Base-by-base conservation (phyloP, 2,329 filamentous ascomycete genomes). In the Beauveria scarabaeidicola region DNA sequence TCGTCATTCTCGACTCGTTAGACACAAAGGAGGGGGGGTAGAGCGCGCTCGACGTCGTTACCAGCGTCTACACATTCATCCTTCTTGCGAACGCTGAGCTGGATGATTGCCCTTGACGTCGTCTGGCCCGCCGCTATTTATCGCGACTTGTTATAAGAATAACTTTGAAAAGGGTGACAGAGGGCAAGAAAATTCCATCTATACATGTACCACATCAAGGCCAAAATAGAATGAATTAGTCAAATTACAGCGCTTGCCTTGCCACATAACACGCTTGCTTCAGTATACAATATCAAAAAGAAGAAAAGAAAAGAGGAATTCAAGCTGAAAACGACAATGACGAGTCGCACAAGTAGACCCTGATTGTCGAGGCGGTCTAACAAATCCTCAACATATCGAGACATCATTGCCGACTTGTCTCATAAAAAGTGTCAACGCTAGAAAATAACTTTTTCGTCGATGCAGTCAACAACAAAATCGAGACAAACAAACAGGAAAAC, bases 101-200 rank as follows among this genome's bases (percentile, higher is more conserved):
- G 64, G 61, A 52, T 69, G 19, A 25, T 71, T n/a, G 61, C 65
- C 17, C 66, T 69, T 43, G 64, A 67, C 50, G 29, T 68, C 5
- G 61, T 63, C 15, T 66, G 63, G 29, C 50, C 61, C 71, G 74
- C 81, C 58, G 57, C 80, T 52, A 68, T 70, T 69, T 41, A 71
- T 76, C 25, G 74, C 75, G 13, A 72, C 13, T 80, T 3, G 70
- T 15, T 43, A 25, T 36, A 11, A 55, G 6, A 8, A 44, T 5
- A 21, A 29, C 11, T 36, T 25, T 10, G 1, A 25, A 21, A 5
- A 17, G 10, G 3, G 1, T 5, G 40, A 32, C 19, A 17, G 9
- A 19, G 21, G 6, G n/a, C 19, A 52, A 4, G 15, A 21, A 19
- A 4, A 51, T 3, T 32, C 13, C 11, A 36, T 17, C 6, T 25